Percentiles rank a stretch among this genome's conserved stretches.
Evolutionary conservation across 1,284 basidiomycete genomes (phyloP).

Genomic region (Ustilago nuda): DNA sequence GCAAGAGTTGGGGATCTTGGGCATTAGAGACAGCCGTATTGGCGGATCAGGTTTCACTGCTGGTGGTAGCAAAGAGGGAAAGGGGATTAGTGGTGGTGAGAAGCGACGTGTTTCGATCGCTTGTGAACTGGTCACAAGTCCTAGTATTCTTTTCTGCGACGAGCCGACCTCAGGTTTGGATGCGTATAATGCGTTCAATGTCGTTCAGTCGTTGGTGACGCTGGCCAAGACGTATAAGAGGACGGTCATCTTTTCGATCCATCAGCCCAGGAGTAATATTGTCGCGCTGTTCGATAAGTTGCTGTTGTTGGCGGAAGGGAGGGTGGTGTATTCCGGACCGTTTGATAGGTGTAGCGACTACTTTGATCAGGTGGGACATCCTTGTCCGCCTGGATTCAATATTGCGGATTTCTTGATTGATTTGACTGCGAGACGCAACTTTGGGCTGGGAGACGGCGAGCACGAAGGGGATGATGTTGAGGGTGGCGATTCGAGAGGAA

Average conservation of each 20-base stretch:
- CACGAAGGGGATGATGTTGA: slow-evolving; percentile 21
- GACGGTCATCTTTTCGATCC: slow-evolving; percentile 97
- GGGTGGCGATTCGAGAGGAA: slow-evolving; percentile 8
- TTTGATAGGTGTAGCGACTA: slow-evolving; percentile 81
- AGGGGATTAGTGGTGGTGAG: slow-evolving; percentile 61
- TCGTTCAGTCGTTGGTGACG: slow-evolving; percentile 86
- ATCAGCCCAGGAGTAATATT: slow-evolving; percentile 98
- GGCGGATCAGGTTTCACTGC: slow-evolving; percentile 74
- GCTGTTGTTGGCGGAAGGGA: slow-evolving; percentile 78
- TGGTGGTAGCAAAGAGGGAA: slow-evolving; percentile 85
- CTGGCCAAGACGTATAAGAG: slow-evolving; percentile 89
- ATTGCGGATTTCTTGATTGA: slow-evolving; percentile 78
- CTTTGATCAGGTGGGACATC: slow-evolving; percentile 81
- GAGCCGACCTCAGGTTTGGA: slow-evolving; percentile 92
- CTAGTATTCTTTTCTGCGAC: slow-evolving; percentile 93
- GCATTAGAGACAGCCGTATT: slow-evolving; percentile 89
- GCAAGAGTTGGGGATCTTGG: slow-evolving; percentile 91
- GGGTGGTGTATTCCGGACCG: slow-evolving; percentile 82
- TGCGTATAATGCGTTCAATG: slow-evolving; percentile 93
- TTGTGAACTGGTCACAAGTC: slow-evolving; percentile 96
- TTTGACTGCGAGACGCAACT: slow-evolving; percentile 40
- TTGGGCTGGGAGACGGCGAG: not conserved
- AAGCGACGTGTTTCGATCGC: slow-evolving; percentile 78
- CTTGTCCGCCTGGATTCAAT: slow-evolving; percentile 95
- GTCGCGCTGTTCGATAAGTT: slow-evolving; percentile 94